Evolutionary conservation across 2,329 filamentous ascomycete species (phyloP).

Genomic region (Trichophaea hybrida): DNA sequence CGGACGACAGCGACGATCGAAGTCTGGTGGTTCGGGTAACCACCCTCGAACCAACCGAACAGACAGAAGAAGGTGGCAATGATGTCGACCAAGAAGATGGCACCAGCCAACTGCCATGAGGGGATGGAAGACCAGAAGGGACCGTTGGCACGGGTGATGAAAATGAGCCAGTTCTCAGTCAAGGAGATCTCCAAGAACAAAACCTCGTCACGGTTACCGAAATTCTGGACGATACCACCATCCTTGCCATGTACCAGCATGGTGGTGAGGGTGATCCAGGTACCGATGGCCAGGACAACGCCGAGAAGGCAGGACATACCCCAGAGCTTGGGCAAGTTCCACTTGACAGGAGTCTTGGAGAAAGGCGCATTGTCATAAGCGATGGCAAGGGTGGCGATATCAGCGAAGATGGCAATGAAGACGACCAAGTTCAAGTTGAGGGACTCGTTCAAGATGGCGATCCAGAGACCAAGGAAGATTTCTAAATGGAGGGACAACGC

Average conservation of each 20-base stretch:
- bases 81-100: constrained; percentile 68
- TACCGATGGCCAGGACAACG: constrained; percentile 64
- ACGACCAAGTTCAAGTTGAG: constrained; percentile 79
- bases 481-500: constrained; percentile 81
- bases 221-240: constrained; percentile 81
- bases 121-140: constrained; percentile 84
- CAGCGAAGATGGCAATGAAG: constrained; percentile 89
- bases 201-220: constrained; percentile 65
- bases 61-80: constrained; percentile 73
- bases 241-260: constrained; percentile 55
- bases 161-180: constrained; percentile 92
- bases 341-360: constrained; percentile 77
- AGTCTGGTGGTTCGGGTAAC: constrained; percentile 38
- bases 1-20: constrained; percentile 73
- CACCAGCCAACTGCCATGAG: constrained; percentile 68
- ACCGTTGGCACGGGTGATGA: constrained; percentile 86
- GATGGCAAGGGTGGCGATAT: constrained; percentile 82
- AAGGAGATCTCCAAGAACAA: constrained; percentile 82
- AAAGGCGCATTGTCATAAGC: constrained; percentile 87
- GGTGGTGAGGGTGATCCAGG: constrained; percentile 79
- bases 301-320: constrained; percentile 79
- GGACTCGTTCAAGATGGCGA: constrained; percentile 69
- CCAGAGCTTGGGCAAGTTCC: constrained; percentile 90
- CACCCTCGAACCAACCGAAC: constrained; percentile 65
- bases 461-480: constrained; percentile 85